Conservation (phyloP, 1,139 yeast species). For the Meyerozyma smithsonii region DNA sequence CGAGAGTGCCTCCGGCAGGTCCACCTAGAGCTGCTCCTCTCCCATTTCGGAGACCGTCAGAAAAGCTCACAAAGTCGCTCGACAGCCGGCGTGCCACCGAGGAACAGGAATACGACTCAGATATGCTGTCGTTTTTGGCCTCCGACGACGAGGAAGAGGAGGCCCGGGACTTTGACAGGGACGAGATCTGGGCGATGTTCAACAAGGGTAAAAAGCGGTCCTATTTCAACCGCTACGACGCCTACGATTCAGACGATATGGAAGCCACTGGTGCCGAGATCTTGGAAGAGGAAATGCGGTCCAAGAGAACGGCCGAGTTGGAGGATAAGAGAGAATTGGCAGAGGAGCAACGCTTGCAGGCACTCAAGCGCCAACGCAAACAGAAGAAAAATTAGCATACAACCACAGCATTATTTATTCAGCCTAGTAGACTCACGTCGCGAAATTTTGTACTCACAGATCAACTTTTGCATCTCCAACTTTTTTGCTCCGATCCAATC, state of each 20-base stretch:
- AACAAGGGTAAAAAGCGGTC: conserved; percentile 56
- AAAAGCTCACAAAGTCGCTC: not conserved
- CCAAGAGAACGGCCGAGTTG: conserved; percentile 52
- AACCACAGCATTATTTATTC: too few species aligned
- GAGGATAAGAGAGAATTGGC: conserved; percentile 66
- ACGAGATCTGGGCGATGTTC: conserved; percentile 87
- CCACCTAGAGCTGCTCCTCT: too few species aligned
- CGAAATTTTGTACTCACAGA: not conserved
- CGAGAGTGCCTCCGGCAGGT: too few species aligned
- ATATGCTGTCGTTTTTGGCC: conserved; percentile 49
- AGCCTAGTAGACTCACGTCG: too few species aligned
- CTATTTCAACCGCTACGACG: conserved; percentile 39
- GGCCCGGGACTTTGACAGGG: conserved; percentile 59
- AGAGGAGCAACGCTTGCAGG: conserved; percentile 42
- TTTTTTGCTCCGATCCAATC: not conserved
- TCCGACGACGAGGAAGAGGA: conserved; percentile 51
- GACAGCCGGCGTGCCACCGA: conserved; percentile 5
- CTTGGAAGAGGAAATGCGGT: conserved; percentile 69
- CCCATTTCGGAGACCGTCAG: conserved; percentile 23
- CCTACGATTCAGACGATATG: conserved; percentile 68
- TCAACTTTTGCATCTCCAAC: not conserved
- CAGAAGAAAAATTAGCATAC: not conserved
- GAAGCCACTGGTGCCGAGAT: conserved; percentile 92
- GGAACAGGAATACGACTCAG: conserved; percentile 28
- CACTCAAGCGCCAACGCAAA: conserved; percentile 23